These are phyloP conservation scores for Musa beccarii DNA, from an alignment of 176 grass and related monocot genomes.

Conservation along the genomic window DNA sequence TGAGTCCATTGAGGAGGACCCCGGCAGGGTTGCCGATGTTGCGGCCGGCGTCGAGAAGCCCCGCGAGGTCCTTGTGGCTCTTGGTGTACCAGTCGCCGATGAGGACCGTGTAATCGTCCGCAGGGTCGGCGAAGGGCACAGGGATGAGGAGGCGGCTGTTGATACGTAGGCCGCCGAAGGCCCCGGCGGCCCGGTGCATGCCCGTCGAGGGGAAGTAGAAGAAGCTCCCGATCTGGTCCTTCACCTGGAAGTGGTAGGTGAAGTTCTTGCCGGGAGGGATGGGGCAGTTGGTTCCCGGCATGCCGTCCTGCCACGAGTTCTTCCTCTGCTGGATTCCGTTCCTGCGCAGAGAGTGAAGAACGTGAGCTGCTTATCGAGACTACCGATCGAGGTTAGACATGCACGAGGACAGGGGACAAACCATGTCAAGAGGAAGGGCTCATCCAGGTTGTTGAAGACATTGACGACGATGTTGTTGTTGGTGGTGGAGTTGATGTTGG, in stretches of 20 bases:
- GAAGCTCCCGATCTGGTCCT: constrained; percentile 3
- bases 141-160: constrained; percentile 6
- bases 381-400: background rate
- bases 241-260: constrained; percentile 2
- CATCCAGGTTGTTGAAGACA: constrained; percentile 5
- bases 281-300: constrained; percentile 5
- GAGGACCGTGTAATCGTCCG: background rate
- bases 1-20: background rate
- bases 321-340: constrained; percentile 10
- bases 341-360: background rate
- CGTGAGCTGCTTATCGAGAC: background rate
- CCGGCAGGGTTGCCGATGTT: background rate
- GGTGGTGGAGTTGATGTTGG: constrained; percentile 7
- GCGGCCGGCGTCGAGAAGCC: background rate
- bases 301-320: constrained; percentile 2
- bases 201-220: background rate
- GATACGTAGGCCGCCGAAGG: constrained; percentile 2
- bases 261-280: background rate
- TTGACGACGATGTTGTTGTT: constrained; percentile 3
- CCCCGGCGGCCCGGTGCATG: background rate
- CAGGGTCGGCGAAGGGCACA: background rate
- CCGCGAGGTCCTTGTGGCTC: background rate
- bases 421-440: constrained; percentile 7
- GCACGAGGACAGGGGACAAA: background rate
- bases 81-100: constrained; percentile 9